Base-by-base conservation (phyloP, 2,329 filamentous ascomycete species). In the Cryphonectria radicalis region DNA sequence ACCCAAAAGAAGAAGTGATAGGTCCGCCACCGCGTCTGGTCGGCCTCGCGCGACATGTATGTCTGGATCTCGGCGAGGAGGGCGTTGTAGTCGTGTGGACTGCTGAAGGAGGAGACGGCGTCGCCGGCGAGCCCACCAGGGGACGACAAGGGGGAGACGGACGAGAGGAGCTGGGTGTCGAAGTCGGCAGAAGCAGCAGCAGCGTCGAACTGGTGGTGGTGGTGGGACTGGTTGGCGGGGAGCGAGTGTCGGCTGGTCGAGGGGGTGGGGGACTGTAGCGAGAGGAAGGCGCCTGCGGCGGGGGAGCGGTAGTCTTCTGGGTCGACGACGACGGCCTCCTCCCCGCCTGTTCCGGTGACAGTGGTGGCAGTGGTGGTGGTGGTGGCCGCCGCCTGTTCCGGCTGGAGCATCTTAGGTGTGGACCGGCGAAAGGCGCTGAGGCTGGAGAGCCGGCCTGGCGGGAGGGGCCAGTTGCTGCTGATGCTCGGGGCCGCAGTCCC, bases 1-100 rank as follows among this genome's bases (percentile, higher is more conserved):
- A 97, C 76, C 70, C 93, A 90, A 53, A 82, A 83, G 66, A 90
- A 83, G 79, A 97, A 98, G 82, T 97, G 94, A 0, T 84, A 79
- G 17, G 93, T 84, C 11, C 96, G 91, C 82, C 91, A 89, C 67
- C 86, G 87, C 28, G 90, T 90, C 81, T 98, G 95, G 19, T 84
- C 82, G 22, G 87, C 84, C 79, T 98, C 94, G 67, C 95, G 91
- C 1, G 79, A 78, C 59, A 86, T 86, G 81, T 98, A 98, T 67
- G 82, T 85, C 66, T 87, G 79, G 10, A 93, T 90, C 80, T 93
- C 90, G 62, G 85, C 82, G 10, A 97, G 85, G 62, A 98, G 93
- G 71, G 92, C 87, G 76, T 93, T 90, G 78, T 82, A 87, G 64
- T 79, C 78, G 7, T 75, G 8, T 66, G 66, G 25, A 7, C 42